phyloP scores from a whole-genome alignment of 1,284 basidiomycete genomes.

The Schizophyllum amplum region DNA sequence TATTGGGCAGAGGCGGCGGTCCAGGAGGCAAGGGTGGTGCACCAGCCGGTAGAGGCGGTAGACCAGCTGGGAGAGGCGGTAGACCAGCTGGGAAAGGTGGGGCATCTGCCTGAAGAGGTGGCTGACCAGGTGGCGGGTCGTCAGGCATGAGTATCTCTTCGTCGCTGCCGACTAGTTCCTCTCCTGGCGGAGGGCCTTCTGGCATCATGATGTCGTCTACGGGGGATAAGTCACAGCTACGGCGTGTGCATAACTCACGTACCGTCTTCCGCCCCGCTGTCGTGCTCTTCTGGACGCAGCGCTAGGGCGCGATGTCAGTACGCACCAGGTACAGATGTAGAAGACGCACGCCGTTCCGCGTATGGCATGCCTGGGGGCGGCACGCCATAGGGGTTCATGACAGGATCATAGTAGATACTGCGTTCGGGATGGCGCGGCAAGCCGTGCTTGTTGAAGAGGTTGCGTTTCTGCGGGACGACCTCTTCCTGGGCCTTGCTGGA shows the following conservation, averaged over 20 bases:
- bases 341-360: conserved; percentile 66
- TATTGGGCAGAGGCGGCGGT: conserved; percentile 13
- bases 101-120: neutral
- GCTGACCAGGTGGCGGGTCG: conserved; percentile 60
- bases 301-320: conserved; percentile 29
- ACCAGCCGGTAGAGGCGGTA: too few species aligned
- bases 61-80: too few species aligned
- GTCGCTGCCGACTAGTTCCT: conserved; percentile 46
- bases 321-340: conserved; percentile 1
- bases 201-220: conserved; percentile 66
- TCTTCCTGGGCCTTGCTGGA: conserved; percentile 37
- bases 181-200: conserved; percentile 62
- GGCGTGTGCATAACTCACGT: conserved; percentile 2
- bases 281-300: conserved; percentile 51
- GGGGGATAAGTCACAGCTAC: neutral
- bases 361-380: conserved; percentile 97
- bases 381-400: conserved; percentile 93
- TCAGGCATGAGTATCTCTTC: conserved; percentile 86
- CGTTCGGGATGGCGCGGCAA: conserved; percentile 80
- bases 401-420: conserved; percentile 87
- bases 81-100: neutral
- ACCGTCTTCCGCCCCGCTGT: conserved; percentile 48
- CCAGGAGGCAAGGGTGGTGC: conserved; percentile 14
- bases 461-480: conserved; percentile 43
- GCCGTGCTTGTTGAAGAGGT: conserved; percentile 74